Base-by-base conservation (phyloP, 345 rosid species). In the Erodium maritimum region DNA sequence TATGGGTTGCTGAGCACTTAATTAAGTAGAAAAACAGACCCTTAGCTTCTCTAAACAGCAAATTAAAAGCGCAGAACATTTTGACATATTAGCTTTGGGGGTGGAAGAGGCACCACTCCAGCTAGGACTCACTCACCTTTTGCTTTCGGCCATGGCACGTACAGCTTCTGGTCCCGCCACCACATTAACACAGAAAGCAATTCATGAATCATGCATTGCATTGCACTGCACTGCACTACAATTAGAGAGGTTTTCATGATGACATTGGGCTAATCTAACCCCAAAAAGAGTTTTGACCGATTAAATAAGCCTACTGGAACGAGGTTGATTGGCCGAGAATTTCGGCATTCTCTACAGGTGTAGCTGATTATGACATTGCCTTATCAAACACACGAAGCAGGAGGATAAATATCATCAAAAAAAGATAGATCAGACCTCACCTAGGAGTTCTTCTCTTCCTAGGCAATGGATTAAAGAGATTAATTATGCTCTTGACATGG, bases 261-360 rank as follows among this genome's bases (percentile, higher is more conserved):
- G 23, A 23, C 52, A 42, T 14, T 37, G 62, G 25, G 54, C 63
- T 42, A 23, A 53, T 51, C 53, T 21, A 52, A 53, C 10, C 46
- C n/a, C 37, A 29, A 16, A 63, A 54, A 51, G 34, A 18, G 25
- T 17, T 17, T 11, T 10, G 13, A 45, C 11, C 52, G 42, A 63
- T 64, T 53, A n/a, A n/a, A n/a, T 61, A 19, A 17, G 55, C 54
- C 23, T 16, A 60, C 69, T 70, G 77, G 74, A 37, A 42, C 14
- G 17, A 42, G 48, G 48, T 9, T 42, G 48, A 42, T 42, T 42
- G 48, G 48, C 48, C 48, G 12, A 42, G 48, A 42, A 12, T 42
- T 12, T 42, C 48, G 48, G 48, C 48, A 13, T 14, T 42, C 48
- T 42, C 16, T 42, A 37, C 46, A 37, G 46, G 46, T 37, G 46